A percentile compares a stretch with the other conserved stretches of the same genome.
phyloP scores from a whole-genome alignment of 306 rosid genomes.

The Castanospermum australe region DNA sequence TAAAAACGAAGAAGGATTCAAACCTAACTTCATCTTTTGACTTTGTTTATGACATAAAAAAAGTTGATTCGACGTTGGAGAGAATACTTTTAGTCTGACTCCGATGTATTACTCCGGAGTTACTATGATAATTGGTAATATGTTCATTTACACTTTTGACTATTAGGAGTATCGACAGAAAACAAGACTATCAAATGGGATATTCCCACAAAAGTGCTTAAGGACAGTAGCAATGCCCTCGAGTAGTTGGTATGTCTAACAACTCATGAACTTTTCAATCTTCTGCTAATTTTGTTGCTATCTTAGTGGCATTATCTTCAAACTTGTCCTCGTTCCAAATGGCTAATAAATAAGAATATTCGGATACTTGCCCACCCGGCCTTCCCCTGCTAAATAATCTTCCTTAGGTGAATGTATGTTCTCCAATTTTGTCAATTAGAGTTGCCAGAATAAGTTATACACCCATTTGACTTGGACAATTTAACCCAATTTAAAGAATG shows the following conservation, averaged over 20 bases:
- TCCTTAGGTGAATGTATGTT: not conserved
- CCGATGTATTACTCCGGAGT: not conserved
- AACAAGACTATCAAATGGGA: not conserved
- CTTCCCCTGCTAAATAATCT: not conserved
- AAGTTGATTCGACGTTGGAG: constrained; percentile 24
- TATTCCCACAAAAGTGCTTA: constrained; percentile 26
- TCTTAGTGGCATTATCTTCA: constrained; percentile 26
- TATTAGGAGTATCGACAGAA: not conserved
- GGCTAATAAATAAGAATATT: constrained; percentile 18
- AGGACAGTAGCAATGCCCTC: not conserved
- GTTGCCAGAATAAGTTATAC: not conserved
- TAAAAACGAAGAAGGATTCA: constrained; percentile 47
- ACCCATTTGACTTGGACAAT: not conserved
- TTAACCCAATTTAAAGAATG: too few species aligned
- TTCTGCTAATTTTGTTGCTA: constrained; percentile 18
- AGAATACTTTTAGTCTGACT: constrained; percentile 13
- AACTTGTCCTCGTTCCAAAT: constrained; percentile 18
- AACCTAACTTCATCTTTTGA: constrained; percentile 55
- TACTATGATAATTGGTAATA: not conserved
- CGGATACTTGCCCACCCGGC: constrained; percentile 33
- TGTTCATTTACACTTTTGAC: constrained; percentile 23
- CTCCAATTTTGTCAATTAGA: not conserved
- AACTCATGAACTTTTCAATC: not conserved
- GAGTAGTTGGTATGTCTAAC: constrained; percentile 20
- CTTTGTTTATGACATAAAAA: constrained; percentile 35